Conservation (phyloP, 1,139 yeast species). For the Scheffersomyces illinoinensis region DNA sequence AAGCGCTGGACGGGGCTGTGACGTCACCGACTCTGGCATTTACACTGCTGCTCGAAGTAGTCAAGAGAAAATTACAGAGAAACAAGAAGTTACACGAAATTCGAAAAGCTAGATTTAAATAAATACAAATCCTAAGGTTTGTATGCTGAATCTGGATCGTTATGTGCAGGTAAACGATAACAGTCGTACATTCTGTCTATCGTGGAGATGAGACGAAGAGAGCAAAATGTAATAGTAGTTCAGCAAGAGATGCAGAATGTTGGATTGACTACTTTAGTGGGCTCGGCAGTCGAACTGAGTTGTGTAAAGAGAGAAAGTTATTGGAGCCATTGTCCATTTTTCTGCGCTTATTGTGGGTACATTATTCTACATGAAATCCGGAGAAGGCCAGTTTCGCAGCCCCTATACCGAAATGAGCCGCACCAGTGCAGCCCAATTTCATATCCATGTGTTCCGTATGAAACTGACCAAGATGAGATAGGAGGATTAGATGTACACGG, state of each 20-base stretch:
- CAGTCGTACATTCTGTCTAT: background rate
- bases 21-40: background rate
- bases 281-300: background rate
- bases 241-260: background rate
- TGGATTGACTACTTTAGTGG: no score
- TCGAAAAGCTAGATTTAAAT: background rate
- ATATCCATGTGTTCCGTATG: background rate
- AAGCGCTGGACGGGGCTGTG: background rate
- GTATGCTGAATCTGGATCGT: background rate
- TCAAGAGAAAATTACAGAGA: background rate
- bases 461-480: background rate
- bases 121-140: background rate
- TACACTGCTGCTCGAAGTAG: background rate
- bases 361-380: background rate
- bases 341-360: background rate
- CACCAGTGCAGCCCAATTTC: background rate
- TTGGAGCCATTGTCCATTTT: background rate
- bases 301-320: background rate
- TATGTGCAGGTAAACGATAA: background rate
- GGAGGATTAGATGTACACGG: background rate
- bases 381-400: background rate
- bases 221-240: background rate
- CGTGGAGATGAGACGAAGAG: background rate
- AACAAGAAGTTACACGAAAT: background rate
- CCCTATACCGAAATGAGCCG: background rate